Base-by-base conservation (phyloP, 2,329 filamentous ascomycete species). In the Cadophora malorum region DNA sequence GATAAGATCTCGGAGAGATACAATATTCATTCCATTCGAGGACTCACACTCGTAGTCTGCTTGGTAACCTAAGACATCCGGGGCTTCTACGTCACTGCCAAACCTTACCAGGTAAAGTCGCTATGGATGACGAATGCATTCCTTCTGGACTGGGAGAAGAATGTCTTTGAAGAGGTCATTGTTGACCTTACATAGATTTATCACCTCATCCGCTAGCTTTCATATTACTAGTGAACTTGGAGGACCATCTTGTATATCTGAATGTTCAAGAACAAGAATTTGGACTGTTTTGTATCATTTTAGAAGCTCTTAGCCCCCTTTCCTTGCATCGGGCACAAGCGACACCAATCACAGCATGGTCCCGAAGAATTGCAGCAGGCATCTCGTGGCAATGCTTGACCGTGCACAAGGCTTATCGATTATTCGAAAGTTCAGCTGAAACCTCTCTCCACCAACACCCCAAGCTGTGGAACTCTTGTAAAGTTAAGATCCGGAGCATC, bases 331-430 rank as follows among this genome's bases (percentile, higher is more conserved):
- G 16, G 14, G 4, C 41, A 1, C 14, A 45, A 45, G 41, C 41
- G 41, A 45, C 2, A 53, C 50, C 50, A 53, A 53, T 53, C 50
- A 53, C 3, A 16, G 23, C 23, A 14, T 6, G 23, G 8, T 38
- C 23, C 10, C 50, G 10, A 16, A 28, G 1, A 31, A 10, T 23
- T 53, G 23, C 23, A 53, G 50, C 35, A 38, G 35, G 35, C 35
- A 38, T 38, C 1, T 38, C 12, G 12, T 38, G 35, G 35, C 35
- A 38, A 38, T 38, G 35, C 35, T 38, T 38, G 35, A 38, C 35
- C 35, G 35, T 38, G 35, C 35, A 38, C 35, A 33, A 19, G 25
- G 52, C 52, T 55, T 55, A 55, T 55, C 52, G 52, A 31, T 33
- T 55, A 14, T 19, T n/a, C 3, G 12, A 12, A 28, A 55, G 25